Evolutionary conservation across 768 basidiomycete genomes (phyloP).

Genomic region (Naematelia encephala): DNA sequence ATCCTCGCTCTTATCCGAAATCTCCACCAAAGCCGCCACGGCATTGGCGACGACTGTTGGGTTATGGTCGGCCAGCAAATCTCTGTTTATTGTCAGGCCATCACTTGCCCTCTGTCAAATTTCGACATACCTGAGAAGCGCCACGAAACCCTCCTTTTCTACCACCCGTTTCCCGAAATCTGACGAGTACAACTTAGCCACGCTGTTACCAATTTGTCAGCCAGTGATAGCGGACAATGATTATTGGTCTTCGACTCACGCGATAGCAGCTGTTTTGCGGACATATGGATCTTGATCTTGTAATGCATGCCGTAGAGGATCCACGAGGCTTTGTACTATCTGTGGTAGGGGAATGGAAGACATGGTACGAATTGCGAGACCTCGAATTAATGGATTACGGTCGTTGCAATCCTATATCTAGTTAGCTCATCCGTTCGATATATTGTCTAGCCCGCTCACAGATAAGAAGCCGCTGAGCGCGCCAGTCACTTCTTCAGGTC

Average conservation of each 20-base stretch:
- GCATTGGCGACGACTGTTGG: constrained; percentile 97
- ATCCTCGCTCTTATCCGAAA: constrained; percentile 89
- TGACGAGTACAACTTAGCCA: constrained; percentile 88
- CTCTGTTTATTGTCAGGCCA: constrained; percentile 45
- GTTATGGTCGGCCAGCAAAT: constrained; percentile 87
- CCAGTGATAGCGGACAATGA: background rate
- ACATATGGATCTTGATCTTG: constrained; percentile 97
- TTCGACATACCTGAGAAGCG: constrained; percentile 63
- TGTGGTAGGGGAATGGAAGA: constrained; percentile 89
- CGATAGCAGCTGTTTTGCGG: constrained; percentile 92
- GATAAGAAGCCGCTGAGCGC: constrained; percentile 88
- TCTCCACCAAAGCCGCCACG: constrained; percentile 93
- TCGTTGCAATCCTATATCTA: constrained; percentile 83
- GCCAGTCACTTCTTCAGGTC: constrained; percentile 86
- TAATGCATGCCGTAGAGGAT: constrained; percentile 85
- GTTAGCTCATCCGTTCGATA: constrained; percentile 2
- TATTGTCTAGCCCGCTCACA: constrained; percentile 53
- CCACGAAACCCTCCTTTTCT: constrained; percentile 86
- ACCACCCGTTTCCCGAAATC: constrained; percentile 69
- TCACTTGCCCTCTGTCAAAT: background rate
- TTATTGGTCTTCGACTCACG: no score
- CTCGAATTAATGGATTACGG: constrained; percentile 92
- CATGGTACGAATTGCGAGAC: constrained; percentile 97
- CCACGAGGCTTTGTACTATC: constrained; percentile 77
- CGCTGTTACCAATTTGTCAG: constrained; percentile 56